phyloP scores from a whole-genome alignment of 2,329 filamentous ascomycete species.

The Lecanicillium sp. region DNA sequence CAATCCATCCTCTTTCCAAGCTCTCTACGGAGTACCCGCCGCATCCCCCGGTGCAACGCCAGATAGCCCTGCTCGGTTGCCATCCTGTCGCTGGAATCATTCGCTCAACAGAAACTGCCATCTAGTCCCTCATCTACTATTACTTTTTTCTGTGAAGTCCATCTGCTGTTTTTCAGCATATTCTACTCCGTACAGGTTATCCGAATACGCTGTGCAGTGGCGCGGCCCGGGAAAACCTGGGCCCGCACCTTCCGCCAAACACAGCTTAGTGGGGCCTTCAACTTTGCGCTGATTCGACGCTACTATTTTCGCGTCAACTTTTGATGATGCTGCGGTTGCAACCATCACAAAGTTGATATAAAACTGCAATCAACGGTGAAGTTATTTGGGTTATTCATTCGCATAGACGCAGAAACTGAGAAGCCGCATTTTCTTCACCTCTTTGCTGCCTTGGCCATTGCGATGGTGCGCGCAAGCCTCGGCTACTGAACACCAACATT shows the following conservation, averaged over 20 bases:
- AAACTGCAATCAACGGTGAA: background rate
- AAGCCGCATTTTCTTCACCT: background rate
- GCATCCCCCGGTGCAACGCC: too few species aligned
- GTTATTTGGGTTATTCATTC: background rate
- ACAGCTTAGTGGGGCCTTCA: slow-evolving; percentile 6
- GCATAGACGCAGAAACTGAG: background rate
- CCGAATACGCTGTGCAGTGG: background rate
- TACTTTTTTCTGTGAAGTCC: too few species aligned
- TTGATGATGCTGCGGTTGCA: background rate
- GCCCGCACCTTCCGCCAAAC: too few species aligned
- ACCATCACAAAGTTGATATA: background rate
- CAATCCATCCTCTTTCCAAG: too few species aligned
- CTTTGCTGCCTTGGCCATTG: background rate
- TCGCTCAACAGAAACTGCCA: too few species aligned
- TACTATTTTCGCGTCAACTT: slow-evolving; percentile 1
- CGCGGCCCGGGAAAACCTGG: too few species aligned
- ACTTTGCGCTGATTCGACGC: slow-evolving; percentile 3
- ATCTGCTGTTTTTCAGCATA: too few species aligned
- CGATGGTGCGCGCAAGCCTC: background rate
- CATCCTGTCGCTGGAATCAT: too few species aligned
- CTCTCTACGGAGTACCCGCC: too few species aligned
- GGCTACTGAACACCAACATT: background rate
- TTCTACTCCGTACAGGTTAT: too few species aligned
- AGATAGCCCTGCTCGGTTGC: too few species aligned
- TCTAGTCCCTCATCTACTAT: too few species aligned